A percentile compares a stretch with the other conserved stretches of the same genome.
These are phyloP conservation scores for Coprinellus micaceus DNA, from an alignment of 768 basidiomycete genomes.

Conservation along the genomic window DNA sequence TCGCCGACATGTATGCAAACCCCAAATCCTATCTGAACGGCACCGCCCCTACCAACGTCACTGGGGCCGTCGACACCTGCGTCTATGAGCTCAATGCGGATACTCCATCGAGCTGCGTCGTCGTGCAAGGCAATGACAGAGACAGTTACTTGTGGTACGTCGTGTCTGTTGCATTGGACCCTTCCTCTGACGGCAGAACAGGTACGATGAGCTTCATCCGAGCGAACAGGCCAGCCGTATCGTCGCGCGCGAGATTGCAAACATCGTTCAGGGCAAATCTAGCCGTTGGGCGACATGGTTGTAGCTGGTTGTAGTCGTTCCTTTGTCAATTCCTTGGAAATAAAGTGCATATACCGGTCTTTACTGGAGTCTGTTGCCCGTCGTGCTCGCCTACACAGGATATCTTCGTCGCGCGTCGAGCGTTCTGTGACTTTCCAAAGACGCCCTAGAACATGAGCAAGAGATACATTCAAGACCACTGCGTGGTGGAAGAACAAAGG, in stretches of 20 bases:
- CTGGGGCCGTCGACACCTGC: slow-evolving; percentile 48
- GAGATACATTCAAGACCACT: no score
- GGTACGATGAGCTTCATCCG: slow-evolving; percentile 59
- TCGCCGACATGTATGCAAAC: slow-evolving; percentile 52
- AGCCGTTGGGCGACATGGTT: slow-evolving; percentile 52
- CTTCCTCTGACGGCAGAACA: slow-evolving; percentile 9
- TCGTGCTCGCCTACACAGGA: no score
- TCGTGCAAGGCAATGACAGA: slow-evolving; percentile 37
- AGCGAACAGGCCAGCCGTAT: slow-evolving; percentile 56
- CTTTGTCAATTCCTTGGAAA: no score
- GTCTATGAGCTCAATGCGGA: slow-evolving; percentile 35
- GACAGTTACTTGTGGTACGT: slow-evolving; percentile 63
- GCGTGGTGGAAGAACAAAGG: no score
- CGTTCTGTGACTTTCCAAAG: no score
- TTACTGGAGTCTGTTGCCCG: no score
- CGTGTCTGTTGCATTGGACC: no score
- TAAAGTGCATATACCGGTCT: no score
- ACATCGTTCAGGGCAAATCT: slow-evolving; percentile 39
- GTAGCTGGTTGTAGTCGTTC: neutral
- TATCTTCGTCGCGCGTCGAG: no score
- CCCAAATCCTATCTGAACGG: slow-evolving; percentile 59
- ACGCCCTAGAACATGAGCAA: no score
- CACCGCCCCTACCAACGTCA: slow-evolving; percentile 58
- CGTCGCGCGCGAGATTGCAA: slow-evolving; percentile 48
- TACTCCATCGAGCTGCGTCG: slow-evolving; percentile 29